A percentile compares a stretch with the other conserved stretches of the same genome.
These are phyloP conservation scores for Solanum dulcamara DNA, from an alignment of 257 asterid species.

Conservation along the genomic window DNA sequence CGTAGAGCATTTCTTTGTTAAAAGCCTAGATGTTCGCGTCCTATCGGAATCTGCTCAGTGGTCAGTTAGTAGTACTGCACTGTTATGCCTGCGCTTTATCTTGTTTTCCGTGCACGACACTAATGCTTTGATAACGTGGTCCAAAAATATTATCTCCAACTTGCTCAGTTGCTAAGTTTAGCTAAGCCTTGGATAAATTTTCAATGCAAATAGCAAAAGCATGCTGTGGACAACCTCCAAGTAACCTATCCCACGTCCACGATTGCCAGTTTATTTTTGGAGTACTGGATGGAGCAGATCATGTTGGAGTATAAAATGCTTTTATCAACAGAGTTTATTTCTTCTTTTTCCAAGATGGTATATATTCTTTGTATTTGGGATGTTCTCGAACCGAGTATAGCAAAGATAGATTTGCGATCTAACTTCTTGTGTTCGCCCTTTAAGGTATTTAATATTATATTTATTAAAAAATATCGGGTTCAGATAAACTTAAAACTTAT, in stretches of 20 bases:
- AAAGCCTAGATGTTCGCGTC: background rate
- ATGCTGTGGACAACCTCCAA: background rate
- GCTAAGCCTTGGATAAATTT: background rate
- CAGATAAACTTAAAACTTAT: background rate
- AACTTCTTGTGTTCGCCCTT: background rate
- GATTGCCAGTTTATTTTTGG: background rate
- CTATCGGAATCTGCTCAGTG: background rate
- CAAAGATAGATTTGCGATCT: background rate
- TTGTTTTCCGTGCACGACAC: slow-evolving; percentile 10
- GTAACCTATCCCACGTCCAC: background rate
- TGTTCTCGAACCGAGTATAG: background rate
- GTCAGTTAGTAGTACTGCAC: background rate
- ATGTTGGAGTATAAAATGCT: background rate
- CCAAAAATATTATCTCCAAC: background rate
- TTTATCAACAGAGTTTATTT: background rate
- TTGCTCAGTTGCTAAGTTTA: background rate
- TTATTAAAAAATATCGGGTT: background rate
- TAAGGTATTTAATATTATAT: background rate
- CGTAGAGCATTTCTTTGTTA: too few relatives aligned
- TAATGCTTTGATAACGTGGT: slow-evolving; percentile 1
- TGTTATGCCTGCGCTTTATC: background rate
- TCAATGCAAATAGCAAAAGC: background rate
- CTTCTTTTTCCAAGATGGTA: background rate
- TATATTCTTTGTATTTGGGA: background rate
- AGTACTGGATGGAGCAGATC: background rate